Conservation (phyloP, 2,329 filamentous ascomycete genomes). For the Amylocarpus encephaloides region DNA sequence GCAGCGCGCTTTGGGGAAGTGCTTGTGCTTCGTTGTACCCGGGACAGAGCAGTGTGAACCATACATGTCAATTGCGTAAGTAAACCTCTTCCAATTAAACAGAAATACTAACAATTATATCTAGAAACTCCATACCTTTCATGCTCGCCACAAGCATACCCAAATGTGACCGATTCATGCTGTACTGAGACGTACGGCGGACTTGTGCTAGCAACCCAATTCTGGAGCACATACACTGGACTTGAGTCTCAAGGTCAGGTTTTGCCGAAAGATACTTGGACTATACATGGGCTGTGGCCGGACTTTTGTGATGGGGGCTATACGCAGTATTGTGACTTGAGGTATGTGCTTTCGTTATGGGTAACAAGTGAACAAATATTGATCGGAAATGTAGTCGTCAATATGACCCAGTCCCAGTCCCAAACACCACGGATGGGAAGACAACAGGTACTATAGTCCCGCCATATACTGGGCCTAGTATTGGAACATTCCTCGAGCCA, state of each 20-base stretch:
- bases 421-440: conserved; percentile 56
- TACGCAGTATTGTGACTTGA: conserved; percentile 61
- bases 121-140: conserved; percentile 36
- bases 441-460: conserved; percentile 47
- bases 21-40: conserved; percentile 18
- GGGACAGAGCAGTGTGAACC: conserved; percentile 25
- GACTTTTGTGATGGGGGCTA: conserved; percentile 51
- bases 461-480: conserved; percentile 50
- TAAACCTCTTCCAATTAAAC: not conserved
- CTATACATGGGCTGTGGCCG: conserved; percentile 37
- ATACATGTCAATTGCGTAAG: conserved; percentile 25
- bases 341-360: conserved; percentile 18
- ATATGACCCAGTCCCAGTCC: conserved; percentile 54
- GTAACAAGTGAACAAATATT: not conserved
- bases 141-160: conserved; percentile 41
- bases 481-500: conserved; percentile 51
- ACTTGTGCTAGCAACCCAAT: conserved; percentile 55
- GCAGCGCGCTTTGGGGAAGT: not conserved
- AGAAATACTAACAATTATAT: conserved; percentile 5
- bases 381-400: conserved; percentile 39
- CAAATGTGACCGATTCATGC: conserved; percentile 50
- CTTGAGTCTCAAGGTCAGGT: conserved; percentile 51
- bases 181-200: conserved; percentile 61
- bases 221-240: conserved; percentile 60
- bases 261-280: conserved; percentile 51